Conservation (phyloP, 495 filamentous ascomycete species). For the Talaromyces adpressus region DNA sequence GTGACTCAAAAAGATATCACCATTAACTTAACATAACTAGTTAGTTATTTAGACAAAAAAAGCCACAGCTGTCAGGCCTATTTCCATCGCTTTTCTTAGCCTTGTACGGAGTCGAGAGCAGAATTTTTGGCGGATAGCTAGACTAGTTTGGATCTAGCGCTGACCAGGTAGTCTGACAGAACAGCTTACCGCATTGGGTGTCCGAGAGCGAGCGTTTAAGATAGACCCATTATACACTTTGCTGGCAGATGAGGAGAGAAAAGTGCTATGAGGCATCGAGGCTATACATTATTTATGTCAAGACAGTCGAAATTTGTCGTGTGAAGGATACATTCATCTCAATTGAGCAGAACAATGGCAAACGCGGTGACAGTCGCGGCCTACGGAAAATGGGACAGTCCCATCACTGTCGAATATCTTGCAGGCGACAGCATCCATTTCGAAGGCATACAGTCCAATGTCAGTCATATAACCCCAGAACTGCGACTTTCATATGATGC, state of each 20-base stretch:
- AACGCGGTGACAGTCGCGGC: conserved; percentile 14
- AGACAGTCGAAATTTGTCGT: background rate
- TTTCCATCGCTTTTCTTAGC: conserved; percentile 18
- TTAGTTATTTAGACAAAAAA: conserved; percentile 32
- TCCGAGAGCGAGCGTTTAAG: conserved; percentile 1
- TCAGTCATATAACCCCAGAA: conserved; percentile 7
- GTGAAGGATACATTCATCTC: background rate
- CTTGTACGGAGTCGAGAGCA: background rate
- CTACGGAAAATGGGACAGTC: conserved; percentile 40
- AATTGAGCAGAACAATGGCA: background rate
- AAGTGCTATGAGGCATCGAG: background rate
- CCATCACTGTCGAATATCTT: conserved; percentile 31
- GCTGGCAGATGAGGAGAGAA: background rate
- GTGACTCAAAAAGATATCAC: background rate
- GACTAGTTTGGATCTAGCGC: background rate
- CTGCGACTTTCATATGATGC: background rate
- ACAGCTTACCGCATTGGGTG: background rate
- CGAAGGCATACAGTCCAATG: conserved; percentile 19
- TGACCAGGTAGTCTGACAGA: background rate
- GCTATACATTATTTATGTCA: background rate
- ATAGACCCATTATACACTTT: background rate
- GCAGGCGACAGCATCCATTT: conserved; percentile 21
- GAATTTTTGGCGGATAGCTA: background rate
- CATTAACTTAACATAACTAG: conserved; percentile 20
- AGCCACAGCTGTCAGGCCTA: conserved; percentile 28